phyloP scores from a whole-genome alignment of 768 basidiomycete genomes.

The Phylloporus sp. region DNA sequence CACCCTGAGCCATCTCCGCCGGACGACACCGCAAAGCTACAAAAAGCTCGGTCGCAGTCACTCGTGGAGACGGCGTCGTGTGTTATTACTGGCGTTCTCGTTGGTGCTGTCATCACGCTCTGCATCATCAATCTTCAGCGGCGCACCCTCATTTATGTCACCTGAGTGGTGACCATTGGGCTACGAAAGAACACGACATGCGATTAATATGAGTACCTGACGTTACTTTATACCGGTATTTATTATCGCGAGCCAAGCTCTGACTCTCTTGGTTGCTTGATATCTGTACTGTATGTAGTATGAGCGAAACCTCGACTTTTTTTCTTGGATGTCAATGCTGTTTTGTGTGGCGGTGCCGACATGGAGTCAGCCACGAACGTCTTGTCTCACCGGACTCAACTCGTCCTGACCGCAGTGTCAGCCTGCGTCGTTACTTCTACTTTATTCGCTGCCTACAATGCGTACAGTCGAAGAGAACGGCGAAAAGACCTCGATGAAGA shows the following conservation, averaged over 20 bases:
- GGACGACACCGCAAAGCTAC: slow-evolving; percentile 12
- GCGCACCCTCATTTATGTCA: slow-evolving; percentile 42
- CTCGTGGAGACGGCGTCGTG: slow-evolving; percentile 40
- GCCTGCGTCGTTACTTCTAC: slow-evolving; percentile 61
- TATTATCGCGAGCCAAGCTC: slow-evolving; percentile 19
- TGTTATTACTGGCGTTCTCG: slow-evolving; percentile 55
- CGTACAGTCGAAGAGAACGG: slow-evolving; percentile 42
- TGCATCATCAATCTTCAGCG: slow-evolving; percentile 47
- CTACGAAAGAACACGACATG: slow-evolving; percentile 2
- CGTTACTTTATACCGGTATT: slow-evolving; percentile 28
- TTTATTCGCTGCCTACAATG: slow-evolving; percentile 54
- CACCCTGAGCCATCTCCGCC: slow-evolving; percentile 8
- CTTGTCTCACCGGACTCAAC: slow-evolving; percentile 55
- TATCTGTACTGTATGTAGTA: neutral
- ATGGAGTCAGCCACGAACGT: slow-evolving; percentile 19
- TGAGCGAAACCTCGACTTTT: neutral
- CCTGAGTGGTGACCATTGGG: slow-evolving; percentile 17
- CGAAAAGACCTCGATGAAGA: slow-evolving; percentile 58
- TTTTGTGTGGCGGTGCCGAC: neutral
- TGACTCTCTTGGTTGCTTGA: slow-evolving; percentile 1
- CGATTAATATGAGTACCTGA: slow-evolving; percentile 22
- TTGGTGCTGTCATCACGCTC: slow-evolving; percentile 54
- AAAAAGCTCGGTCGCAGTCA: slow-evolving; percentile 21
- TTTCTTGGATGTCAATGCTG: neutral
- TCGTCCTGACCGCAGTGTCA: slow-evolving; percentile 59